Evolutionary conservation across 768 basidiomycete species (phyloP).

Genomic region (Leccinum barrowsii): DNA sequence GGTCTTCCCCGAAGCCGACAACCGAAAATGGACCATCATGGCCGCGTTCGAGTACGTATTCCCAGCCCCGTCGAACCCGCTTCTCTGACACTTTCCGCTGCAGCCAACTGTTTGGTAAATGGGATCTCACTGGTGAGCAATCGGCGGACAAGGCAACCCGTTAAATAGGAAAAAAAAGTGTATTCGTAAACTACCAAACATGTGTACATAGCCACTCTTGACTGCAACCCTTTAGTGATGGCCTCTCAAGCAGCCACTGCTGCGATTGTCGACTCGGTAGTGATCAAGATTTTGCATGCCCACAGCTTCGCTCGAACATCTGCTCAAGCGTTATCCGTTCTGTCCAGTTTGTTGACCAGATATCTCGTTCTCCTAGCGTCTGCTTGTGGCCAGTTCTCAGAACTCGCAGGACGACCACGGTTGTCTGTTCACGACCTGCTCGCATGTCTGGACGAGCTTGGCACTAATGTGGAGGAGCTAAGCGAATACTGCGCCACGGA

Average conservation of each 20-base stretch:
- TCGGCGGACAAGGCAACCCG: slow-evolving; percentile 10
- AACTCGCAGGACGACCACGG: slow-evolving; percentile 65
- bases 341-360: slow-evolving; percentile 73
- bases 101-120: slow-evolving; percentile 44
- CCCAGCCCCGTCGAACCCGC: not conserved
- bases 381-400: slow-evolving; percentile 69
- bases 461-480: slow-evolving; percentile 67
- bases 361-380: slow-evolving; percentile 65
- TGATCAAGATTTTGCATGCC: slow-evolving; percentile 70
- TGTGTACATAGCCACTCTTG: slow-evolving; percentile 7
- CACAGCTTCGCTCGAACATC: slow-evolving; percentile 77
- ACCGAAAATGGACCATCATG: slow-evolving; percentile 97
- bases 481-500: slow-evolving; percentile 63
- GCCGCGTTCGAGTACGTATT: slow-evolving; percentile 78
- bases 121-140: slow-evolving; percentile 33
- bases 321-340: slow-evolving; percentile 60
- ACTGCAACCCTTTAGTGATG: slow-evolving; percentile 11
- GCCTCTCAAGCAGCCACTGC: slow-evolving; percentile 43
- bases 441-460: slow-evolving; percentile 70
- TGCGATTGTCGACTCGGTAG: slow-evolving; percentile 64
- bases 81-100: slow-evolving; percentile 5
- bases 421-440: slow-evolving; percentile 59
- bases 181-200: not conserved
- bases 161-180: not conserved
- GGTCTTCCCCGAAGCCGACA: slow-evolving; percentile 93